phyloP scores from a whole-genome alignment of 768 basidiomycete genomes.

The Panaeolus cyanescens region DNA sequence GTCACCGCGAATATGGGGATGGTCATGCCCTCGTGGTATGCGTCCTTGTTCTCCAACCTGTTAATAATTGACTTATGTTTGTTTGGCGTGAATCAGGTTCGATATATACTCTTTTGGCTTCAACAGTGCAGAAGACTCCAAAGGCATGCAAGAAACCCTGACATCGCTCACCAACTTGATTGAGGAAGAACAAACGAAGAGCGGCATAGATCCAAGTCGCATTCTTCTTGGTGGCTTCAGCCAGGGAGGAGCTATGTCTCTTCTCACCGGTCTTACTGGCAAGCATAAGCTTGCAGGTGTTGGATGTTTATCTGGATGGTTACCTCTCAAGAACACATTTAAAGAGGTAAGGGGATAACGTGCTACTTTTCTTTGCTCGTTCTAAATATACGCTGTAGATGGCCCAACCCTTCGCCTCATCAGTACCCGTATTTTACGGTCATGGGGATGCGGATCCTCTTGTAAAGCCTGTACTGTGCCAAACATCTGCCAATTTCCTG shows the following conservation, averaged over 20 bases:
- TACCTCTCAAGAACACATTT: constrained; percentile 45
- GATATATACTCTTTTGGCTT: constrained; percentile 11
- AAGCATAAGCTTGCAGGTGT: constrained; percentile 41
- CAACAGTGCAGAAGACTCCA: constrained; percentile 28
- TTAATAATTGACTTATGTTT: neutral
- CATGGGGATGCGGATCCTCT: constrained; percentile 8
- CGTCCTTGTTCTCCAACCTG: neutral
- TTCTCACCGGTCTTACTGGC: constrained; percentile 41
- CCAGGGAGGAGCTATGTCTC: constrained; percentile 47
- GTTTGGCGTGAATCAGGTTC: constrained; percentile 1
- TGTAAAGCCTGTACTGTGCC: neutral
- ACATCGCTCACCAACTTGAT: constrained; percentile 40
- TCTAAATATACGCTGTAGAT: neutral
- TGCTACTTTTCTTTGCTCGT: neutral
- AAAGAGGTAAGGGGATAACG: constrained; percentile 26
- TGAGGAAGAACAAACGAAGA: constrained; percentile 36
- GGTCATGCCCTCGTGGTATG: constrained; percentile 13
- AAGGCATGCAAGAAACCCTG: constrained; percentile 41
- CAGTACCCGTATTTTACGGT: constrained; percentile 9
- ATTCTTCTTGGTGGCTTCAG: constrained; percentile 53
- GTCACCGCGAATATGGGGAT: constrained; percentile 8
- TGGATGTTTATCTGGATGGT: constrained; percentile 41
- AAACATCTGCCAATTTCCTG: constrained; percentile 5
- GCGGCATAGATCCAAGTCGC: constrained; percentile 39
- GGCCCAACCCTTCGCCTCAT: constrained; percentile 4